Evolutionary conservation across 2,329 filamentous ascomycete genomes (phyloP), one percentile per base, ranked within the genome.

Genomic region (Daldinia eschscholtzii): DNA sequence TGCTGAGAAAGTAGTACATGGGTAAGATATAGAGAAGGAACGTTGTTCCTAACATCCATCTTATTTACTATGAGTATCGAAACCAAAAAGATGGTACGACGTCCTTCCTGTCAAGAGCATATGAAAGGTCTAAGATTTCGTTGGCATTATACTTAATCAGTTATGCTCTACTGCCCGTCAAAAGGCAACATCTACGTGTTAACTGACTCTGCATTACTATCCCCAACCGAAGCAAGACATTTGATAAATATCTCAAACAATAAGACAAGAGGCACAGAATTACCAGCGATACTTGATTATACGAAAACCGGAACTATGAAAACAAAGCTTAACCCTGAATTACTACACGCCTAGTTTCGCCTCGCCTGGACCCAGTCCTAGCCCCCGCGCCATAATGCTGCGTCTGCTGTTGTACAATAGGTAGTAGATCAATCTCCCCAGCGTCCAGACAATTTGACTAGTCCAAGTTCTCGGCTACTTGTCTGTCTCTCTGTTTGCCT

Each of bases 331-430:
- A 58, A 42, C 50, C 58, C 30, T 50, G 46, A 57, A 67, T 67
- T 65, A 65, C 62, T 35, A 23, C 61, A 61, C 64, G 59, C 61
- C 64, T 61, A 65, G 39, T 64, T 42, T 62, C 53, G 58, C 64
- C 56, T 23, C 60, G 56, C 55, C 44, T 44, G n/a, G 52, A 44
- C 61, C 57, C 28, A 44, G 41, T 59, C 39, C 20, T 10, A 33
- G 30, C 30, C 35, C 35, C 12, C n/a, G 60, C 48, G 52, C 57
- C 26, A n/a, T 23, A 26, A 61, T 65, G 64, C 56, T 55, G 26
- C 28, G 26, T 68, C 57, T 64, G 46, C 52, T 42, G 52, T 23
- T 23, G 57, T 72, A 71, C 70, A 71, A 64, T 61, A 55, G 33
- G 10, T n/a, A 44, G 55, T 59, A 28, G 20, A 55, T 61, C 59